These are phyloP conservation scores for Zoysia pacifica DNA, from an alignment of 176 grass and related monocot species.

Conservation along the genomic window DNA sequence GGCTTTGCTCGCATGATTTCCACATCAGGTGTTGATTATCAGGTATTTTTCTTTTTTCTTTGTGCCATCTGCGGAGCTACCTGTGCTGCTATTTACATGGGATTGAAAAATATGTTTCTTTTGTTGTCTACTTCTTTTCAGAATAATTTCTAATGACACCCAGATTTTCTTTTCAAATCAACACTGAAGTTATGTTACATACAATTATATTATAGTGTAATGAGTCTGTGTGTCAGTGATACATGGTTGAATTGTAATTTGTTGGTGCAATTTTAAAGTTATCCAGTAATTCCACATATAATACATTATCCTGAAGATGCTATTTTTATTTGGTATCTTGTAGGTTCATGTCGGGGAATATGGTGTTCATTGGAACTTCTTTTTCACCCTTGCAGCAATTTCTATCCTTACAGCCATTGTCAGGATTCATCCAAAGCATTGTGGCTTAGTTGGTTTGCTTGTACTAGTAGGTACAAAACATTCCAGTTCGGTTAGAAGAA, in stretches of 20 bases:
- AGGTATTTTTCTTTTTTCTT: conserved; percentile 54
- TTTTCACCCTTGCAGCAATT: conserved; percentile 95
- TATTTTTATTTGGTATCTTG: conserved; percentile 34
- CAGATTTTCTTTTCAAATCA: conserved; percentile 9
- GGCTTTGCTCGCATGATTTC: conserved; percentile 89
- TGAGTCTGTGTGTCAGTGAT: conserved; percentile 22
- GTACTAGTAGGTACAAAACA: conserved; percentile 62
- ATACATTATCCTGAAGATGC: conserved; percentile 35
- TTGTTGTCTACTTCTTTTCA: background rate
- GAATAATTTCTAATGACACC: background rate
- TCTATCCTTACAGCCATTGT: conserved; percentile 74
- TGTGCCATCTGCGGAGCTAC: conserved; percentile 11
- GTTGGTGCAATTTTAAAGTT: background rate
- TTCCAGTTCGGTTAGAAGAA: conserved; percentile 24
- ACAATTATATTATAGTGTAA: conserved; percentile 2
- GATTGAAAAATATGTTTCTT: background rate
- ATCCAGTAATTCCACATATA: conserved; percentile 21
- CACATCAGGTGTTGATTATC: conserved; percentile 89
- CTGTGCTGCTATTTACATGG: conserved; percentile 22
- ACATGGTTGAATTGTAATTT: conserved; percentile 7
- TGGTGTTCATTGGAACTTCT: conserved; percentile 98
- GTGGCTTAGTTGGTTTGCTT: conserved; percentile 76
- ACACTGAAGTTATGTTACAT: background rate
- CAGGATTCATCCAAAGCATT: conserved; percentile 73
- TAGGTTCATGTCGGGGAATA: conserved; percentile 98